phyloP scores from a whole-genome alignment of 2,329 filamentous ascomycete genomes.

The Plenodomus biglobosus region DNA sequence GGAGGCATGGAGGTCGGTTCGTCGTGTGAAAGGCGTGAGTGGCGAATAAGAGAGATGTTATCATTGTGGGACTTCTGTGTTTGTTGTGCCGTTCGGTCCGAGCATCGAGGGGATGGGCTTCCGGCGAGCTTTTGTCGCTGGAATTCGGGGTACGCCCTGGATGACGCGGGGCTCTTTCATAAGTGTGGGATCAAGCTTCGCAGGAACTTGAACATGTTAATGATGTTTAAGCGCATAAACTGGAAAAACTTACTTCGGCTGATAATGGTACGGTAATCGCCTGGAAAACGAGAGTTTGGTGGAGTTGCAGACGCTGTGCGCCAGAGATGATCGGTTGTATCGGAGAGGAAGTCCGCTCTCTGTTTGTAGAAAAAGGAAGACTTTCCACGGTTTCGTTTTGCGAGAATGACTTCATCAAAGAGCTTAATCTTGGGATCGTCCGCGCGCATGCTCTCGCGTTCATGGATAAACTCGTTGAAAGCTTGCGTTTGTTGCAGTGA shows the following conservation, averaged over 20 bases:
- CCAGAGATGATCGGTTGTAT: constrained; percentile 79
- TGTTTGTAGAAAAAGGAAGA: constrained; percentile 65
- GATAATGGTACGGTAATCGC: constrained; percentile 56
- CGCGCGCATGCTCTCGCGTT: constrained; percentile 67
- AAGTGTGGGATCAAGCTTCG: constrained; percentile 78
- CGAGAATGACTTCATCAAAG: constrained; percentile 82
- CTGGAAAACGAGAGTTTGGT: constrained; percentile 56
- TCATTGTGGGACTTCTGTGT: constrained; percentile 31
- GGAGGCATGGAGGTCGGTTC: constrained; percentile 20
- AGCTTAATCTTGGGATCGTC: constrained; percentile 69
- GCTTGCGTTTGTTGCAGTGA: constrained; percentile 67
- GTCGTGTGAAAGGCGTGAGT: constrained; percentile 15
- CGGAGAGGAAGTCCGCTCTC: constrained; percentile 63
- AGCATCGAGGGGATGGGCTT: constrained; percentile 53
- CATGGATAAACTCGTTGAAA: constrained; percentile 84
- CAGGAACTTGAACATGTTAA: constrained; percentile 65
- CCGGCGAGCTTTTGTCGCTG: constrained; percentile 51
- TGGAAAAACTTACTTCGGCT: constrained; percentile 55
- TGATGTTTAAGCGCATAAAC: constrained; percentile 42
- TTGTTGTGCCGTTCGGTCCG: constrained; percentile 29
- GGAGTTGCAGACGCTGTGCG: constrained; percentile 63
- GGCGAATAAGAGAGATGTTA: constrained; percentile 13
- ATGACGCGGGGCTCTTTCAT: constrained; percentile 93
- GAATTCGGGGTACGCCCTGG: constrained; percentile 74
- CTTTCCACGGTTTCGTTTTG: constrained; percentile 71